phyloP scores from a whole-genome alignment of 495 filamentous ascomycete genomes.

The Neurospora sp. region DNA sequence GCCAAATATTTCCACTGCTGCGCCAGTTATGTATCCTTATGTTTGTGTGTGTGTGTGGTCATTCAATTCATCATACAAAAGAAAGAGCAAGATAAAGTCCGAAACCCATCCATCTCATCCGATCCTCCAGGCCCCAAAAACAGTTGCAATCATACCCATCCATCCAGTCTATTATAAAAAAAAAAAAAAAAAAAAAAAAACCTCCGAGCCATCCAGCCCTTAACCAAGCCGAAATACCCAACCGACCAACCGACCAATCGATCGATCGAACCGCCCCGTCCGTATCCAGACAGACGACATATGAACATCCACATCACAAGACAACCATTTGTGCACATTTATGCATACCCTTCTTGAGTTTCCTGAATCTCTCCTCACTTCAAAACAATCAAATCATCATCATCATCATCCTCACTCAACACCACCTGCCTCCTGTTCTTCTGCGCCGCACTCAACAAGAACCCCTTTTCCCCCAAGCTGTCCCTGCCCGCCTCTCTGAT shows the following conservation, averaged over 20 bases:
- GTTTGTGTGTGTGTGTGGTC: neutral
- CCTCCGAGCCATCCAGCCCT: neutral
- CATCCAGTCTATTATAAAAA: neutral
- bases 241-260: neutral
- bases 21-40: neutral
- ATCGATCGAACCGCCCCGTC: neutral
- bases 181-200: neutral
- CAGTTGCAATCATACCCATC: neutral
- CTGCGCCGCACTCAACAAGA: conserved; percentile 16
- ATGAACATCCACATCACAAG: no score
- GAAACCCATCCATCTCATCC: neutral
- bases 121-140: neutral
- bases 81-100: neutral
- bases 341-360: no score
- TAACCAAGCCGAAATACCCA: neutral
- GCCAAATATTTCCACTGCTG: neutral
- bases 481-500: conserved; percentile 69
- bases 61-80: neutral
- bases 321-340: no score
- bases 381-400: conserved; percentile 29
- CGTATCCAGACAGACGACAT: neutral
- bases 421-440: conserved; percentile 17
- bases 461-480: conserved; percentile 48
- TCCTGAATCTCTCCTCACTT: neutral
- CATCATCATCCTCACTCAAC: conserved; percentile 41